A percentile compares a stretch with the other conserved stretches of the same genome.
Evolutionary conservation across 352 stramenopile genomes (phyloP).

Genomic region (Hyaloperonospora arabidopsidis): DNA sequence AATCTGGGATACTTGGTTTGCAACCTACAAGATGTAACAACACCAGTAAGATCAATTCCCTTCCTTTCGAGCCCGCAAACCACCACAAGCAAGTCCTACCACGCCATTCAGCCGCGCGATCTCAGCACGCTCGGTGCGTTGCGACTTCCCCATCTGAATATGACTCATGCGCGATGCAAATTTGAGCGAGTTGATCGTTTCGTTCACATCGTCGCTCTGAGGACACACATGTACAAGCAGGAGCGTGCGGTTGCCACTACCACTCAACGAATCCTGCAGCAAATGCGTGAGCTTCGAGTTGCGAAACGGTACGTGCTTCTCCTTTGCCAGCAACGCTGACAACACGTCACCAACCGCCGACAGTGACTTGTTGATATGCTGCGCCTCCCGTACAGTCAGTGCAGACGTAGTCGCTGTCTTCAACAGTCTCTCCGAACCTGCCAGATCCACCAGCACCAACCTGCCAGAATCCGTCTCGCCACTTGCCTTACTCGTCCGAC

Average conservation of each 20-base stretch:
- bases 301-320: conserved; percentile 77
- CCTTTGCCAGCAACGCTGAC: conserved; percentile 52
- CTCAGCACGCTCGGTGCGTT: conserved; percentile 51
- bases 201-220: conserved; percentile 36
- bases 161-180: conserved; percentile 58
- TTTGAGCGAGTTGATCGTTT: conserved; percentile 75
- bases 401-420: conserved; percentile 37
- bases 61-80: neutral
- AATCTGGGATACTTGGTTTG: conserved; percentile 53
- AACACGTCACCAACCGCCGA: conserved; percentile 68
- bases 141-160: conserved; percentile 30
- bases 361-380: conserved; percentile 81
- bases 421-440: conserved; percentile 61
- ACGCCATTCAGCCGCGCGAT: conserved; percentile 52
- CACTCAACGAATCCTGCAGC: conserved; percentile 62
- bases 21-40: conserved; percentile 29
- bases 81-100: conserved; percentile 22
- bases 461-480: conserved; percentile 36
- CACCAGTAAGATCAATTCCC: conserved; percentile 2
- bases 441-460: conserved; percentile 70
- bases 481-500: conserved; percentile 36
- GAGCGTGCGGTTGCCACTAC: conserved; percentile 36
- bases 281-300: conserved; percentile 84
- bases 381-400: conserved; percentile 47
- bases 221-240: conserved; percentile 65